phyloP scores from a whole-genome alignment of 495 filamentous ascomycete genomes.

The Podospora didyma region DNA sequence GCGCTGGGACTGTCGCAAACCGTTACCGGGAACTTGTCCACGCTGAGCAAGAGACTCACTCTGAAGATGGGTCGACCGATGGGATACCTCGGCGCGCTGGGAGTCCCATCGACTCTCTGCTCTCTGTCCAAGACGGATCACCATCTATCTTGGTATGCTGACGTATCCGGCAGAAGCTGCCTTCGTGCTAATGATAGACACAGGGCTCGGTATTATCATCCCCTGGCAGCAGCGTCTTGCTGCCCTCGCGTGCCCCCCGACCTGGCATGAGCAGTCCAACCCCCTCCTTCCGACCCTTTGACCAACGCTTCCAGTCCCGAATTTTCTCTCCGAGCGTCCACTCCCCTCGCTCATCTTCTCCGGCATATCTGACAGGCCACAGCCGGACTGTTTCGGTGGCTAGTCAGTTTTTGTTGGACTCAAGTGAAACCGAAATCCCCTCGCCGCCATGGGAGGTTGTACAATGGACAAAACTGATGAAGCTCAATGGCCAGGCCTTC shows the following conservation, averaged over 20 bases:
- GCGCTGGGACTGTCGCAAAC: slow-evolving; percentile 36
- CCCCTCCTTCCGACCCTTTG: slow-evolving; percentile 86
- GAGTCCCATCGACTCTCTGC: slow-evolving; percentile 47
- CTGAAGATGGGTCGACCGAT: slow-evolving; percentile 45
- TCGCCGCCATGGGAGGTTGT: slow-evolving; percentile 92
- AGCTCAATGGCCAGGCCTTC: slow-evolving; percentile 82
- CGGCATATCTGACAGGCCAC: slow-evolving; percentile 69
- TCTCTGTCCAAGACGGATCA: slow-evolving; percentile 82
- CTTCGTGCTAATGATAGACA: slow-evolving; percentile 24
- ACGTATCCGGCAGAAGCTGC: neutral
- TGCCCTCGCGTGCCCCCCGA: slow-evolving; percentile 43
- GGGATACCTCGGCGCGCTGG: slow-evolving; percentile 33
- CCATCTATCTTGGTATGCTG: slow-evolving; percentile 76
- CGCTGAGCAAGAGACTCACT: slow-evolving; percentile 35
- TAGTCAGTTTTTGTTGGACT: slow-evolving; percentile 53
- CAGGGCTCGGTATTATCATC: slow-evolving; percentile 83
- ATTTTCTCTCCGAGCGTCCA: slow-evolving; percentile 52
- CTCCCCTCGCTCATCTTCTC: slow-evolving; percentile 71
- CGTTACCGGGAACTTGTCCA: slow-evolving; percentile 44
- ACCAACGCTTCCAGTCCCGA: slow-evolving; percentile 87
- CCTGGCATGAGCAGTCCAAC: slow-evolving; percentile 55
- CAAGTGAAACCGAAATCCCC: slow-evolving; percentile 60
- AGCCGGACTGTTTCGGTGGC: slow-evolving; percentile 72
- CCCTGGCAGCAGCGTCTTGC: slow-evolving; percentile 62
- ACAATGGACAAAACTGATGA: slow-evolving; percentile 90